These are phyloP conservation scores for Candida cerambycidarum DNA, from an alignment of 805 yeast species.

Conservation along the genomic window DNA sequence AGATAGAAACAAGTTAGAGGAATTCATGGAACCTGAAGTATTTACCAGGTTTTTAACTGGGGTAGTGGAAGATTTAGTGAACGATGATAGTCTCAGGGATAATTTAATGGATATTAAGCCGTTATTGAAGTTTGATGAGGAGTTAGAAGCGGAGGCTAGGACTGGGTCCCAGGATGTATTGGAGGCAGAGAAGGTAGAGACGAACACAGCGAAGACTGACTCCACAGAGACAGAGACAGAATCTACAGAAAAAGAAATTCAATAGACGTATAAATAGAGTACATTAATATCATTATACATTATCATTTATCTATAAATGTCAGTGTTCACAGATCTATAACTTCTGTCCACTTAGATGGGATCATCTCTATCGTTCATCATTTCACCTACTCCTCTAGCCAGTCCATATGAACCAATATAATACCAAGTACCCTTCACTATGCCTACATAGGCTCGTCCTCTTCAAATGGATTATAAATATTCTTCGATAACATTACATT, in stretches of 20 bases:
- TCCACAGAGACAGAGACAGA: too few species aligned
- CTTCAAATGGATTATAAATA: constrained; percentile 81
- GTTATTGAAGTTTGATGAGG: constrained; percentile 15
- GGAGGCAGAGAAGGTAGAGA: neutral
- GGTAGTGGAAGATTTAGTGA: constrained; percentile 15
- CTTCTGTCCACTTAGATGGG: too few species aligned
- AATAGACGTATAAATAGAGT: too few species aligned
- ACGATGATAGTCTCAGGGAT: constrained; percentile 13
- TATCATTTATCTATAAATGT: too few species aligned
- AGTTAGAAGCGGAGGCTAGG: constrained; percentile 2
- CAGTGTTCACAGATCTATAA: too few species aligned
- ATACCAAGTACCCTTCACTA: too few species aligned
- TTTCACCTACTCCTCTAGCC: too few species aligned
- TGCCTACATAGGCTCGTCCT: constrained; percentile 48
- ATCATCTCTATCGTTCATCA: too few species aligned
- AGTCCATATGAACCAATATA: too few species aligned
- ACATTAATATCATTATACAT: too few species aligned
- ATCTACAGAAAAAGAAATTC: too few species aligned
- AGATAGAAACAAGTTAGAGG: constrained; percentile 24
- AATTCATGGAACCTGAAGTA: constrained; percentile 31
- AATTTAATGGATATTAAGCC: constrained; percentile 15
- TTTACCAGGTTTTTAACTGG: constrained; percentile 14
- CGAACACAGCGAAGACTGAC: too few species aligned
- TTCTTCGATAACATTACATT: constrained; percentile 76
- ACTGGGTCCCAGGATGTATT: neutral